Conservation (phyloP, 78 protist species). For the Blattamonas nauphoetae region DNA sequence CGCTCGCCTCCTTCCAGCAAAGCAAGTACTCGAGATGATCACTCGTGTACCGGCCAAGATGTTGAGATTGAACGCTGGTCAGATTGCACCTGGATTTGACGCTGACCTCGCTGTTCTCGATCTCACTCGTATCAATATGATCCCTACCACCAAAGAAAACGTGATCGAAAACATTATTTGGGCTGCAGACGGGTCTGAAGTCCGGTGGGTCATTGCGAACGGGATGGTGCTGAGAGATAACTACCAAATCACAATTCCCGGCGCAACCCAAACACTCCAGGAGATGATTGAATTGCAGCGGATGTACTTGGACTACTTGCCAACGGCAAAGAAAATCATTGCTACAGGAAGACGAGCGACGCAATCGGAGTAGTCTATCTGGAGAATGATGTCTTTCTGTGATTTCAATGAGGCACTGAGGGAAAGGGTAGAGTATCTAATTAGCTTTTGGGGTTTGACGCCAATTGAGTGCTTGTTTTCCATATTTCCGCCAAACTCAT, state of each 20-base stretch:
- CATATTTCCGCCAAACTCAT: too few species aligned
- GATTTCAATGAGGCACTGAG: too few species aligned
- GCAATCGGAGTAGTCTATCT: too few species aligned
- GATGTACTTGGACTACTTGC: neutral
- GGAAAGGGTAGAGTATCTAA: too few species aligned
- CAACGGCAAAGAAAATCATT: neutral
- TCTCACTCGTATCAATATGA: neutral
- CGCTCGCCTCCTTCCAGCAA: slow-evolving; percentile 15
- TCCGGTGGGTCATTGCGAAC: slow-evolving; percentile 19
- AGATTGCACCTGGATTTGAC: neutral
- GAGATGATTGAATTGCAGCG: neutral
- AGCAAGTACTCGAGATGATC: slow-evolving; percentile 11
- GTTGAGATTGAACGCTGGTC: slow-evolving; percentile 4
- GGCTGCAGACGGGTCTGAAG: slow-evolving; percentile 33
- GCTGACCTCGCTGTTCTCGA: slow-evolving; percentile 23
- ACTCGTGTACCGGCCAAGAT: slow-evolving; percentile 19
- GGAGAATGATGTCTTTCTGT: too few species aligned
- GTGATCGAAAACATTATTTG: slow-evolving; percentile 21
- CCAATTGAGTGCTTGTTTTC: too few species aligned
- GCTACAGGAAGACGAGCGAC: neutral
- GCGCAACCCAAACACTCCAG: neutral
- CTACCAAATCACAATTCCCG: neutral
- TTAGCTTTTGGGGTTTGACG: too few species aligned
- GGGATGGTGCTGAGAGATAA: slow-evolving; percentile 25
- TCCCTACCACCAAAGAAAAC: slow-evolving; percentile 1